Evolutionary conservation across 768 basidiomycete genomes (phyloP).

Genomic region (Psilocybe tampanensis): DNA sequence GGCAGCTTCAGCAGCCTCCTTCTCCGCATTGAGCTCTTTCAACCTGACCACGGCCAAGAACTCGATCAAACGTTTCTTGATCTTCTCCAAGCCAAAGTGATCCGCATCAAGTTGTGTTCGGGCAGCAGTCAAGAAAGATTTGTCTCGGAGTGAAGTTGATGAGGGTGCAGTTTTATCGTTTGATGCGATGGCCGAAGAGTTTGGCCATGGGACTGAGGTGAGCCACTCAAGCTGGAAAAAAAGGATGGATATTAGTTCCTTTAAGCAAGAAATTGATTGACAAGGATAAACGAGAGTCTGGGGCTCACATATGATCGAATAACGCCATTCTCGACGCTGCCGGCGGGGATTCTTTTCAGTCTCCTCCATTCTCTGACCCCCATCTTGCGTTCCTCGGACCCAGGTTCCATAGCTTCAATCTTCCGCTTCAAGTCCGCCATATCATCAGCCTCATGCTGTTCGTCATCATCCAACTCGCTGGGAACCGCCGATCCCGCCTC

Average conservation of each 20-base stretch:
- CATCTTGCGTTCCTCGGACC: slow-evolving; percentile 81
- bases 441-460: slow-evolving; percentile 81
- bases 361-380: slow-evolving; percentile 83
- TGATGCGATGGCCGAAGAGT: slow-evolving; percentile 32
- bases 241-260: background rate
- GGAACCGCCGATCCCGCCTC: slow-evolving; percentile 18
- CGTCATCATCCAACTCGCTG: slow-evolving; percentile 53
- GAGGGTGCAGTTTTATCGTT: slow-evolving; percentile 7
- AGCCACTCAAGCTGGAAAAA: slow-evolving; percentile 83
- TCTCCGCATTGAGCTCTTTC: slow-evolving; percentile 48
- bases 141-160: slow-evolving; percentile 41
- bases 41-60: slow-evolving; percentile 86
- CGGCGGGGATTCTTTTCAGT: slow-evolving; percentile 84
- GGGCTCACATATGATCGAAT: slow-evolving; percentile 75
- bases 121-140: slow-evolving; percentile 67
- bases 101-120: slow-evolving; percentile 84
- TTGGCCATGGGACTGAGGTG: slow-evolving; percentile 82
- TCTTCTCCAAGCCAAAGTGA: slow-evolving; percentile 90
- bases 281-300: slow-evolving; percentile 14
- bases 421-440: slow-evolving; percentile 69
- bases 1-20: slow-evolving; percentile 27
- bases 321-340: slow-evolving; percentile 90
- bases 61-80: slow-evolving; percentile 90
- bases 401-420: slow-evolving; percentile 73
- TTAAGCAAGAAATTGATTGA: slow-evolving; percentile 1